These are phyloP conservation scores for Aureobasidium zeae DNA, from an alignment of 2,329 filamentous ascomycete species.

Conservation along the genomic window DNA sequence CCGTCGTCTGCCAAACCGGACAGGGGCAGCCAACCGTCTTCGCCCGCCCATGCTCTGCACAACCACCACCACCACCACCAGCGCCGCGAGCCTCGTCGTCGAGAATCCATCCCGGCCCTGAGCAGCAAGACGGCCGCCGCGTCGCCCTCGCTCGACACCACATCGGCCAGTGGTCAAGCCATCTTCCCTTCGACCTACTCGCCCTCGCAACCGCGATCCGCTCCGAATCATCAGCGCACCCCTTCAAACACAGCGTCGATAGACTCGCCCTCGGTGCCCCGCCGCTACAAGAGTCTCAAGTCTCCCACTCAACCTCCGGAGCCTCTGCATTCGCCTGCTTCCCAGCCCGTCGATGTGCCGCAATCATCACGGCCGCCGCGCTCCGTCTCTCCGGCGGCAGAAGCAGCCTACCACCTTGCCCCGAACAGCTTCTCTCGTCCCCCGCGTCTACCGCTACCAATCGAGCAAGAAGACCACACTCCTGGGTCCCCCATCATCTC, in stretches of 20 bases:
- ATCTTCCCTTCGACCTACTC: slow-evolving; percentile 15
- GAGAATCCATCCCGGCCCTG: slow-evolving; percentile 34
- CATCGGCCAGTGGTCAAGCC: slow-evolving; percentile 10
- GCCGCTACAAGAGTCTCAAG: slow-evolving; percentile 13
- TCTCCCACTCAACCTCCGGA: slow-evolving; percentile 16
- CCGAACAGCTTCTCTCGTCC: slow-evolving; percentile 52
- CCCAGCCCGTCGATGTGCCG: slow-evolving; percentile 34
- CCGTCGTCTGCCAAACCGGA: slow-evolving; percentile 28
- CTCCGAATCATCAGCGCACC: slow-evolving; percentile 21
- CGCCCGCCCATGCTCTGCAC: slow-evolving; percentile 10
- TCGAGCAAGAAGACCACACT: slow-evolving; percentile 81
- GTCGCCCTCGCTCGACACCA: slow-evolving; percentile 13
- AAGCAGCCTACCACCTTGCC: slow-evolving; percentile 30
- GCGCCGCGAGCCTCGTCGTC: slow-evolving; percentile 27
- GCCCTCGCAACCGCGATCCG: slow-evolving; percentile 12
- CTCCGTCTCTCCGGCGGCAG: slow-evolving; percentile 18
- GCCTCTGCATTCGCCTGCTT: slow-evolving; percentile 24
- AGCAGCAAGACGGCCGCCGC: slow-evolving; percentile 18
- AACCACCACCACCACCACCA: slow-evolving; percentile 16
- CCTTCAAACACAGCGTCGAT: slow-evolving; percentile 21
- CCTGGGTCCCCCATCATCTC: slow-evolving; percentile 84
- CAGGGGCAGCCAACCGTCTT: slow-evolving; percentile 12
- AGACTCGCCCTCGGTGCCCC: slow-evolving; percentile 14
- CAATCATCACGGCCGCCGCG: slow-evolving; percentile 20
- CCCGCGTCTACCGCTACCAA: slow-evolving; percentile 81